Base-by-base conservation (phyloP, 177 flowering plant species). In the Vitis hybrid region DNA sequence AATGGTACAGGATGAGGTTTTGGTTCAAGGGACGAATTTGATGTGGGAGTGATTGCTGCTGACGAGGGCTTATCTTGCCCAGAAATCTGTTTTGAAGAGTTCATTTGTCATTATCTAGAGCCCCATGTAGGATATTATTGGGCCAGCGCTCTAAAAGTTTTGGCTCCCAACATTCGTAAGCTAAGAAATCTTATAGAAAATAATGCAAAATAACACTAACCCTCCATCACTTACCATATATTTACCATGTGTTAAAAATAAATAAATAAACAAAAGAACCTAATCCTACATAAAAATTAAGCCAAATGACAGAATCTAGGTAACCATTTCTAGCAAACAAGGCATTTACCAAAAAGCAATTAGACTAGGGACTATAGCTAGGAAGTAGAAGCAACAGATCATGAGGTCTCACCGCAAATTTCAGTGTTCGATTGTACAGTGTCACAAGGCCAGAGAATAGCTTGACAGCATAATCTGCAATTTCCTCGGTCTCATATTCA, bases 361-460 rank as follows among this genome's bases (percentile, higher is more conserved):
- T 2, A 39, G 9, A 3, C 15, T 50, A 19, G 56, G 18, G 3
- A 55, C 39, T 16, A 16, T 12, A 66, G 22, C 26, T 8, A 59
- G 54, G 31, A 39, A 10, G 22, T 20, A 50, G 1, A 16, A 52
- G 39, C 3, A n/a, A 45, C 16, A 59, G 50, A 67, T 18, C n/a
- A 31, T n/a, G 55, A 26, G 48, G 10, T 84, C 92, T n/a, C 71
- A 92, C 97, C 73, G 82, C 90, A 83, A 94, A 92, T 80, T 74
- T 91, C 73, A 92, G 68, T 1, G 92, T 87, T 61, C 88, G 83
- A 50, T 83, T 90, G 81, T 81, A 80, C 49, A 94, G 88, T 66
- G 82, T 81, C 29, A 94, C 96, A 51, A 92, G 92, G 61, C 98
- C 97, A 62, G 91, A 80, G 81, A 94, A 90, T 65, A 94, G 97